A percentile compares a stretch with the other conserved stretches of the same genome.
Conservation (phyloP, 228 moss, liverwort and hornwort species). For the Sphagnum fallax region DNA sequence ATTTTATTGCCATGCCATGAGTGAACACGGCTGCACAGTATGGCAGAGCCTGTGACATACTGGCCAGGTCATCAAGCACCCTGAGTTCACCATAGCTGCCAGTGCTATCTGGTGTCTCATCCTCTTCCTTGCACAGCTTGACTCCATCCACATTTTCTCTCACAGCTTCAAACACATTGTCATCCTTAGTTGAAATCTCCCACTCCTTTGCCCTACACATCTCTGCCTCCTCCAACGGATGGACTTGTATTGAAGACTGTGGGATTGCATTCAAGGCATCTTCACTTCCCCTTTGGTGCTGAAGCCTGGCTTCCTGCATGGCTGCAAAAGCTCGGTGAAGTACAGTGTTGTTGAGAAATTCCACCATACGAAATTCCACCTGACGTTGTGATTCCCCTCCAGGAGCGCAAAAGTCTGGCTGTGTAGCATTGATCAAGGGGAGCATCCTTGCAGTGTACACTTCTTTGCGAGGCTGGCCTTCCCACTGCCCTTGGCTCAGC, state of each 20-base stretch:
- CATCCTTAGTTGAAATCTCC: constrained; percentile 16
- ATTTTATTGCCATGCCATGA: constrained; percentile 60
- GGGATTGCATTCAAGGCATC: constrained; percentile 28
- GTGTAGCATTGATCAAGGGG: constrained; percentile 37
- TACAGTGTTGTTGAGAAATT: constrained; percentile 59
- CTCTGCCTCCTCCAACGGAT: constrained; percentile 39
- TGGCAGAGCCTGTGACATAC: constrained; percentile 11
- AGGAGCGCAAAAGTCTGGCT: constrained; percentile 62
- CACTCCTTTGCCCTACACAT: constrained; percentile 26
- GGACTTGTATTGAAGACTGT: constrained; percentile 31
- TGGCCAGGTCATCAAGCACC: constrained; percentile 13
- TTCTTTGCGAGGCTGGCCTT: constrained; percentile 51
- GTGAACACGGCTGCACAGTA: constrained; percentile 61
- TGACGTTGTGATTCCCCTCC: constrained; percentile 75
- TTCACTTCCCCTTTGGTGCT: constrained; percentile 27
- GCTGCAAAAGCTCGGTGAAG: constrained; percentile 48
- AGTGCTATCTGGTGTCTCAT: constrained; percentile 18
- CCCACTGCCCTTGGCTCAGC: constrained; percentile 71
- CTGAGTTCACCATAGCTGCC: constrained; percentile 24
- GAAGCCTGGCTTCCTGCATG: constrained; percentile 31
- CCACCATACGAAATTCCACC: constrained; percentile 72
- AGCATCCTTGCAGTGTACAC: constrained; percentile 48
- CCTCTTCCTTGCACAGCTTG: constrained; percentile 1
- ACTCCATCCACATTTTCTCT: constrained; percentile 4
- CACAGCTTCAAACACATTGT: neutral